Evolutionary conservation across 2,329 filamentous ascomycete genomes (phyloP).

Genomic region (Colletotrichum liaoningense): DNA sequence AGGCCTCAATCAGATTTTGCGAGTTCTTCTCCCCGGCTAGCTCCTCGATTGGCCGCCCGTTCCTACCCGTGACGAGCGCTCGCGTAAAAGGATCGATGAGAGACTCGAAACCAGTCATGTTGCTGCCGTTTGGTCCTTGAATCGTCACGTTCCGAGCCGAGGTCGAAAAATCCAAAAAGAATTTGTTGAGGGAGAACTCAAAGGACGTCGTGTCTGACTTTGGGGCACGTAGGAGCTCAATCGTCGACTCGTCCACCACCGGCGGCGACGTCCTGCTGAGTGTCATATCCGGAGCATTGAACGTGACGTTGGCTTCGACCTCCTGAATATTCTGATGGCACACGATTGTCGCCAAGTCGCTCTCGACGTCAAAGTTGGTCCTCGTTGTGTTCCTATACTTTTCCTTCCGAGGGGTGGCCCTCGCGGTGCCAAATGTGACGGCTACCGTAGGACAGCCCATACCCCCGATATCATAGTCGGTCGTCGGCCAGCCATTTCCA

Average conservation of each 20-base stretch:
- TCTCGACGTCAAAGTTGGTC: conserved; percentile 34
- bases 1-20: conserved; percentile 33
- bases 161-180: neutral
- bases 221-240: neutral
- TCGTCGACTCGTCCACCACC: conserved; percentile 32
- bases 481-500: neutral
- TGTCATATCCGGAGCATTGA: conserved; percentile 37
- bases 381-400: conserved; percentile 23
- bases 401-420: neutral
- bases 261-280: conserved; percentile 30
- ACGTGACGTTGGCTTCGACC: conserved; percentile 38
- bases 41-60: conserved; percentile 27
- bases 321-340: conserved; percentile 41
- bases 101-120: neutral
- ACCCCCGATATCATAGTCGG: neutral
- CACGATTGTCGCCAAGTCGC: conserved; percentile 38
- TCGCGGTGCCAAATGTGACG: conserved; percentile 14
- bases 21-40: conserved; percentile 34
- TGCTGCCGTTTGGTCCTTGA: neutral
- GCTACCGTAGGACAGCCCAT: conserved; percentile 7
- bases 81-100: conserved; percentile 38
- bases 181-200: conserved; percentile 3
- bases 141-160: neutral
- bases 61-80: conserved; percentile 35
- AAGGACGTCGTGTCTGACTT: conserved; percentile 2